A percentile compares a stretch with the other conserved stretches of the same genome.
Evolutionary conservation across 768 basidiomycete species (phyloP).

Genomic region (Pleurotus sapidus): DNA sequence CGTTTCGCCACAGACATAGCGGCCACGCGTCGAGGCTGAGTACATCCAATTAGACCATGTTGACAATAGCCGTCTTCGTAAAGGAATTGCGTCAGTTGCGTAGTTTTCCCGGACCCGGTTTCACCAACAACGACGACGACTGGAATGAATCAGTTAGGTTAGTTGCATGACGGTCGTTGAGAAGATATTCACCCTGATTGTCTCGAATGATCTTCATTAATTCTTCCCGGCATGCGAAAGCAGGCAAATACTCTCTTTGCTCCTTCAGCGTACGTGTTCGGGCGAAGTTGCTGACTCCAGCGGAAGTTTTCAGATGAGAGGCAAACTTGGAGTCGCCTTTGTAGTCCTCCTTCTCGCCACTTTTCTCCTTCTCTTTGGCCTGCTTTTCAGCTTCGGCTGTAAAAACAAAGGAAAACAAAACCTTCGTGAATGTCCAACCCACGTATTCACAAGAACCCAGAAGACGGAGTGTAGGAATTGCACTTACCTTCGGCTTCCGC

Average conservation of each 20-base stretch:
- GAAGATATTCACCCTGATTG: constrained; percentile 72
- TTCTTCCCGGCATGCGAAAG: constrained; percentile 96
- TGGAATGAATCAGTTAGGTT: constrained; percentile 24
- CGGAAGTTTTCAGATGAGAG: constrained; percentile 79
- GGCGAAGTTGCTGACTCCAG: constrained; percentile 81
- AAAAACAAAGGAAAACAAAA: constrained; percentile 29
- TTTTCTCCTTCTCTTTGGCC: constrained; percentile 43
- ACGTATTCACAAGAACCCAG: constrained; percentile 24
- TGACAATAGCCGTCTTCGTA: constrained; percentile 96
- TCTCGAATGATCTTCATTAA: constrained; percentile 85
- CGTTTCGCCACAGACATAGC: constrained; percentile 99
- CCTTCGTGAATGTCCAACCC: constrained; percentile 83
- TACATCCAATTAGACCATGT: constrained; percentile 92
- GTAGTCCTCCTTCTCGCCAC: constrained; percentile 66
- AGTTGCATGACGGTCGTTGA: not conserved
- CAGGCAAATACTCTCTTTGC: constrained; percentile 95
- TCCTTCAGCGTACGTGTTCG: constrained; percentile 83
- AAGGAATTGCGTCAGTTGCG: constrained; percentile 91
- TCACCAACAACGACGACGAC: constrained; percentile 97
- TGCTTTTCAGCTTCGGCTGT: constrained; percentile 51
- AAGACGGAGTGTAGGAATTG: constrained; percentile 13
- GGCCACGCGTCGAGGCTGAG: constrained; percentile 97
- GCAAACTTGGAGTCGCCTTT: constrained; percentile 98
- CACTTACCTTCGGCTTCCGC: constrained; percentile 87
- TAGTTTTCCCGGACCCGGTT: constrained; percentile 99